These are phyloP conservation scores for Cyclostephanos invisitatus DNA, from an alignment of 108 stramenopile species.

Conservation along the genomic window DNA sequence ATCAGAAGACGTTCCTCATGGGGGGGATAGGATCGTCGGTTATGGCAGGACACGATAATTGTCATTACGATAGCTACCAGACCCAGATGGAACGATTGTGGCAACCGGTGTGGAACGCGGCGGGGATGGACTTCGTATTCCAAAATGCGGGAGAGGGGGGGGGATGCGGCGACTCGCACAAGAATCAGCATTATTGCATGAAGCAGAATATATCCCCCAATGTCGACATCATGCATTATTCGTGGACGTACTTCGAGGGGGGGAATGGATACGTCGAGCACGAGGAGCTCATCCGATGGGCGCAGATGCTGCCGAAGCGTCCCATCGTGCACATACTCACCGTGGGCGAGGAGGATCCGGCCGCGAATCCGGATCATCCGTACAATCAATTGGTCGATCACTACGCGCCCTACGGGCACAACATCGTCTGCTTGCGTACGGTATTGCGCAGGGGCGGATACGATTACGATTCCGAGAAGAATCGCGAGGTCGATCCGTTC, in stretches of 20 bases:
- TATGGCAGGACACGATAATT: constrained; percentile 56
- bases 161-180: constrained; percentile 42
- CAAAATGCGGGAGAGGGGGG: constrained; percentile 57
- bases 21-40: constrained; percentile 50
- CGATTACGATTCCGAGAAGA: constrained; percentile 41
- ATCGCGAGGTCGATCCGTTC: constrained; percentile 14
- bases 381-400: constrained; percentile 12
- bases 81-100: constrained; percentile 48
- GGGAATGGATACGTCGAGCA: constrained; percentile 21
- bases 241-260: constrained; percentile 57
- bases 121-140: constrained; percentile 54
- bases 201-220: constrained; percentile 47
- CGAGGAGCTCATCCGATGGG: constrained; percentile 41
- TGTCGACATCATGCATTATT: constrained; percentile 49
- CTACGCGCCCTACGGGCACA: constrained; percentile 48
- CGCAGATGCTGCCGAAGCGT: constrained; percentile 49
- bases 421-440: constrained; percentile 31
- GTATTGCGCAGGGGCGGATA: constrained; percentile 39
- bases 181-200: constrained; percentile 53
- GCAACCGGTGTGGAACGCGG: constrained; percentile 44
- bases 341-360: constrained; percentile 11
- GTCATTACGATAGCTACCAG: constrained; percentile 48
- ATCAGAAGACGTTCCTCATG: constrained; percentile 49
- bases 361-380: not conserved
- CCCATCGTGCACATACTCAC: constrained; percentile 46